Evolutionary conservation across 2,329 filamentous ascomycete genomes (phyloP).

Genomic region (Trichoderma arundinaceum): DNA sequence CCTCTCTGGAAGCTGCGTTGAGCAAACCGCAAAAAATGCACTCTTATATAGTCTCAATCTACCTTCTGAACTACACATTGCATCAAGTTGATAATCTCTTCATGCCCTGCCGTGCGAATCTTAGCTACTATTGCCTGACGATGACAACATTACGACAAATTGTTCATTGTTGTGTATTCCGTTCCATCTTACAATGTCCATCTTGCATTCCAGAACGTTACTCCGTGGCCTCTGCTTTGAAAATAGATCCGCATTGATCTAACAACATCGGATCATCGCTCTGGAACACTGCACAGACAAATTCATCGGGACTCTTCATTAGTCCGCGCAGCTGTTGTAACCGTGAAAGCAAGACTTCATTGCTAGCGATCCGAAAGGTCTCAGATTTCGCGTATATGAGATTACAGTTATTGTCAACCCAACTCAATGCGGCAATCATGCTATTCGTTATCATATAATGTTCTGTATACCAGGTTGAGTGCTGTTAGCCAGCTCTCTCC

Average conservation of each 20-base stretch:
- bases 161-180: too few species aligned
- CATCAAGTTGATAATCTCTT: too few species aligned
- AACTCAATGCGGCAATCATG: background rate
- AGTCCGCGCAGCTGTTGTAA: background rate
- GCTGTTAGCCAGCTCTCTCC: background rate
- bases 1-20: too few species aligned
- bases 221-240: background rate
- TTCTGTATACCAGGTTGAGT: background rate
- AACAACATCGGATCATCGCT: slow-evolving; percentile 2
- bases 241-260: background rate
- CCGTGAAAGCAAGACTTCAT: background rate
- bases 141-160: too few species aligned
- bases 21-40: too few species aligned
- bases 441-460: background rate
- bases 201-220: background rate
- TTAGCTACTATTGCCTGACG: too few species aligned
- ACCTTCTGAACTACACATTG: too few species aligned
- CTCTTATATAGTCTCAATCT: too few species aligned
- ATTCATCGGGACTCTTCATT: background rate
- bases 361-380: background rate
- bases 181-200: background rate
- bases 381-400: background rate
- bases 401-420: background rate
- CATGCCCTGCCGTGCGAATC: too few species aligned
- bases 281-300: background rate